phyloP scores from a whole-genome alignment of 257 asterid genomes.

The Anisodus acutangulus region DNA sequence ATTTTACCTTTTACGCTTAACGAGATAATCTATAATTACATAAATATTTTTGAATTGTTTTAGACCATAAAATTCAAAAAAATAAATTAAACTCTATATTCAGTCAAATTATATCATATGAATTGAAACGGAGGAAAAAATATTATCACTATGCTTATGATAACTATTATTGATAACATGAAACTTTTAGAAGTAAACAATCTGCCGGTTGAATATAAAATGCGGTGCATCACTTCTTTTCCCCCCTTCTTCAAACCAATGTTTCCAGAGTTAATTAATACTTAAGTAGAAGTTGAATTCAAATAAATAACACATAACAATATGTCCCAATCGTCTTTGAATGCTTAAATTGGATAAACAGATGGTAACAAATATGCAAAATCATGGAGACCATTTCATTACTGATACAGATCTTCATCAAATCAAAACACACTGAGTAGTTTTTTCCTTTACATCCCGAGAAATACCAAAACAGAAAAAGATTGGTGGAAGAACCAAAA shows the following conservation, averaged over 20 bases:
- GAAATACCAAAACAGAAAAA: neutral
- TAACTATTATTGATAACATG: neutral
- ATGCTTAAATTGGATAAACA: neutral
- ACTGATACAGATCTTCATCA: slow-evolving; percentile 26
- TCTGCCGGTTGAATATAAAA: neutral
- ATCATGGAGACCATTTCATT: slow-evolving; percentile 34
- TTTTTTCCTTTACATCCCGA: neutral
- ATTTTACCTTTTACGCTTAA: too few species aligned
- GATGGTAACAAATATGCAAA: slow-evolving; percentile 10
- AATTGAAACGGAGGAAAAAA: too few species aligned
- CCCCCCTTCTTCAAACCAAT: too few species aligned
- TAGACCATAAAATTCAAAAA: too few species aligned
- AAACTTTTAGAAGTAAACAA: too few species aligned
- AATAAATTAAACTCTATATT: too few species aligned
- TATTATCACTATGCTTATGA: neutral
- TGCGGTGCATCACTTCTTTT: neutral
- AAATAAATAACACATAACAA: neutral
- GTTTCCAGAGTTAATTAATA: too few species aligned
- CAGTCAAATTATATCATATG: too few species aligned
- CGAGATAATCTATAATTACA: too few species aligned
- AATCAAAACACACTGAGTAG: slow-evolving; percentile 17
- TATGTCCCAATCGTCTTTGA: neutral
- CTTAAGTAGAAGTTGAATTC: neutral
- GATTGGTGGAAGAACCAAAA: slow-evolving; percentile 54
- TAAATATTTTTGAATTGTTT: too few species aligned